phyloP scores from a whole-genome alignment of 1,284 basidiomycete genomes.

The Boletus sp. region DNA sequence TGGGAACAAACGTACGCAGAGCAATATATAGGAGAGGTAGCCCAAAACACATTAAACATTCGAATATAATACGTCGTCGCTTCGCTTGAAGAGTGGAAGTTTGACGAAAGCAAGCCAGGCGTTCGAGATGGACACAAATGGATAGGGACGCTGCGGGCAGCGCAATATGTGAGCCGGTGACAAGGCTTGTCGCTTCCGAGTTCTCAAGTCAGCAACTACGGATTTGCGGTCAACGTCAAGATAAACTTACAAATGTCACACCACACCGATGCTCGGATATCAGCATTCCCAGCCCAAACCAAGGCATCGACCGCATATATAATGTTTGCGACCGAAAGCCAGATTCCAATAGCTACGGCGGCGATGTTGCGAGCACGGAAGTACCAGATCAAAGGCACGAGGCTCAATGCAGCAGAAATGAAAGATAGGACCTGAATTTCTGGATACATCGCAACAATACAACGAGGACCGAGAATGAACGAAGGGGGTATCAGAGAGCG shows the following conservation, averaged over 20 bases:
- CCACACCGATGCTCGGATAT: conserved; percentile 28
- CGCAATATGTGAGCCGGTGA: conserved; percentile 41
- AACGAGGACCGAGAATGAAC: conserved; percentile 9
- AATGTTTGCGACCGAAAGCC: conserved; percentile 31
- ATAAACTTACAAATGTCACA: conserved; percentile 36
- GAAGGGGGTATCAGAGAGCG: conserved; percentile 13
- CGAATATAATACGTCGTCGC: conserved; percentile 39
- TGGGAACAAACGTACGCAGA: conserved; percentile 45
- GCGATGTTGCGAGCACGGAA: conserved; percentile 46
- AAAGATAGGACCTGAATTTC: conserved; percentile 49
- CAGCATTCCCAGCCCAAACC: conserved; percentile 26
- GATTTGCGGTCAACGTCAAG: neutral
- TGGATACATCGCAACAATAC: conserved; percentile 39
- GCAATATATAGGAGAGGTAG: conserved; percentile 54
- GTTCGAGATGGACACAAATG: conserved; percentile 31
- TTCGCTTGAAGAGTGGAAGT: conserved; percentile 26
- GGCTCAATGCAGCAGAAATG: conserved; percentile 41
- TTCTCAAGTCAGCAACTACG: conserved; percentile 3
- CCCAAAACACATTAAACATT: conserved; percentile 49
- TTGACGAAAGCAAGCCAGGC: conserved; percentile 27
- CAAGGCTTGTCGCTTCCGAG: conserved; percentile 46
- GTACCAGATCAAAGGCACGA: conserved; percentile 37
- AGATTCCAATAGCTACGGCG: conserved; percentile 39
- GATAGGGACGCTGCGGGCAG: conserved; percentile 54
- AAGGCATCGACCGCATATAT: conserved; percentile 32